Conservation (phyloP, 352 stramenopile species). For the Phytophthora podocarpi region DNA sequence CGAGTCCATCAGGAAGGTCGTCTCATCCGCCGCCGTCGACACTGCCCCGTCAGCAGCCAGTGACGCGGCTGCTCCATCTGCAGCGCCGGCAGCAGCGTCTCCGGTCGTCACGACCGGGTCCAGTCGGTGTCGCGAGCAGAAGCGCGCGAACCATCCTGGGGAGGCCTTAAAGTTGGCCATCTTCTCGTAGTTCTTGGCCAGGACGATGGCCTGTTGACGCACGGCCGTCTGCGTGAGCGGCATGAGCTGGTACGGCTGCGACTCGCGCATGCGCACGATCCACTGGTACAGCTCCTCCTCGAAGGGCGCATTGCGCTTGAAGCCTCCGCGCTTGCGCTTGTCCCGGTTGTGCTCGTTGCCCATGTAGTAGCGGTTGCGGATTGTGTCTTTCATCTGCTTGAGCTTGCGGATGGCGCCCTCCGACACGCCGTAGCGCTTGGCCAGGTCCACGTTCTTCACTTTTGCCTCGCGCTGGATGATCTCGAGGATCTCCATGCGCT, state of each 20-base stretch:
- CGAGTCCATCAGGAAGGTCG: slow-evolving; percentile 37
- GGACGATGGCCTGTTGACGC: slow-evolving; percentile 81
- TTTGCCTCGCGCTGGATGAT: slow-evolving; percentile 80
- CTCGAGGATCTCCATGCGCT: slow-evolving; percentile 91
- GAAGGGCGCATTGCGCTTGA: slow-evolving; percentile 83
- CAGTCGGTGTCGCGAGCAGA: slow-evolving; percentile 84
- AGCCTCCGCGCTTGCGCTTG: slow-evolving; percentile 86
- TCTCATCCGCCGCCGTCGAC: slow-evolving; percentile 30
- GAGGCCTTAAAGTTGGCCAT: slow-evolving; percentile 89
- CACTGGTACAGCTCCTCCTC: slow-evolving; percentile 88
- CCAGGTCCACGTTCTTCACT: slow-evolving; percentile 88
- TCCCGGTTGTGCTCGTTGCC: slow-evolving; percentile 88
- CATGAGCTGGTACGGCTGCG: slow-evolving; percentile 82
- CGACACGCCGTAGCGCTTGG: slow-evolving; percentile 86
- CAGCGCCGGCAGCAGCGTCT: slow-evolving; percentile 1
- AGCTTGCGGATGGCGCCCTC: slow-evolving; percentile 89
- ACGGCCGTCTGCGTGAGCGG: slow-evolving; percentile 85
- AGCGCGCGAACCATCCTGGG: slow-evolving; percentile 87
- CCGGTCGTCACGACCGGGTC: slow-evolving; percentile 58
- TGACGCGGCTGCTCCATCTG: background rate
- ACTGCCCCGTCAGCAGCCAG: slow-evolving; percentile 3
- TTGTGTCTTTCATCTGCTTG: slow-evolving; percentile 88
- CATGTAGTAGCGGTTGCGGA: slow-evolving; percentile 82
- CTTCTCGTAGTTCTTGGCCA: slow-evolving; percentile 85
- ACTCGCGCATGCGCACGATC: slow-evolving; percentile 85